Conservation (phyloP, 2,329 filamentous ascomycete genomes). For the Claviceps paspali region DNA sequence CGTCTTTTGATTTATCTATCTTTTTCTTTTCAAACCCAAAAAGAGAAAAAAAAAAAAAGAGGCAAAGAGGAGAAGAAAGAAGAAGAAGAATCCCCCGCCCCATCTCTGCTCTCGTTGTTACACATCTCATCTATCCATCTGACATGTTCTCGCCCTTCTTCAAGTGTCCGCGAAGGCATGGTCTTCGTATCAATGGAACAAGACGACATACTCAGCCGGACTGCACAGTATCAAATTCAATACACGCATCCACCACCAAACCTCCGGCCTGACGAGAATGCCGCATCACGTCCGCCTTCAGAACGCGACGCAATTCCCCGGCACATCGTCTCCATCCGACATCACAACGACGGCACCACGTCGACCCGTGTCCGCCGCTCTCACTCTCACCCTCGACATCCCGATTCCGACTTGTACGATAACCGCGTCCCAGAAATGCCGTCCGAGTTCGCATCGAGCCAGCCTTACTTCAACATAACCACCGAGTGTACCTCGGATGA, state of each 20-base stretch:
- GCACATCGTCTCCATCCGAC: conserved; percentile 34
- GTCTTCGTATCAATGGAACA: conserved; percentile 80
- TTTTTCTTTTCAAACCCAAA: neutral
- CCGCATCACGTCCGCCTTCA: conserved; percentile 8
- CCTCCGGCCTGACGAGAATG: neutral
- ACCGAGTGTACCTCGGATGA: conserved; percentile 48
- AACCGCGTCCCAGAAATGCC: conserved; percentile 39
- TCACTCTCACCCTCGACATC: conserved; percentile 17
- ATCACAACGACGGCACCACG: conserved; percentile 35
- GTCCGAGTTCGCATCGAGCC: conserved; percentile 32
- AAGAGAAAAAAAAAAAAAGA: no score
- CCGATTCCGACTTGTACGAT: conserved; percentile 26
- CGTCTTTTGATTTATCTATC: conserved; percentile 24
- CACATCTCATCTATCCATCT: neutral
- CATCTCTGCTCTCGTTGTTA: no score
- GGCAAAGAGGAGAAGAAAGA: no score
- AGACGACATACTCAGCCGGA: conserved; percentile 58
- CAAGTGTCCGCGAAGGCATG: conserved; percentile 76
- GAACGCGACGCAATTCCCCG: conserved; percentile 9
- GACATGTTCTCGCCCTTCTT: neutral
- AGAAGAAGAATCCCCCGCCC: no score
- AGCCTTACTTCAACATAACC: conserved; percentile 37
- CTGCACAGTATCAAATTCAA: conserved; percentile 60
- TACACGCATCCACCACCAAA: conserved; percentile 27
- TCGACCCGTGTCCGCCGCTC: conserved; percentile 5